Evolutionary conservation across 352 stramenopile genomes (phyloP), one percentile per base, ranked within the genome.

Genomic region (Phytopythium oedochilum): DNA sequence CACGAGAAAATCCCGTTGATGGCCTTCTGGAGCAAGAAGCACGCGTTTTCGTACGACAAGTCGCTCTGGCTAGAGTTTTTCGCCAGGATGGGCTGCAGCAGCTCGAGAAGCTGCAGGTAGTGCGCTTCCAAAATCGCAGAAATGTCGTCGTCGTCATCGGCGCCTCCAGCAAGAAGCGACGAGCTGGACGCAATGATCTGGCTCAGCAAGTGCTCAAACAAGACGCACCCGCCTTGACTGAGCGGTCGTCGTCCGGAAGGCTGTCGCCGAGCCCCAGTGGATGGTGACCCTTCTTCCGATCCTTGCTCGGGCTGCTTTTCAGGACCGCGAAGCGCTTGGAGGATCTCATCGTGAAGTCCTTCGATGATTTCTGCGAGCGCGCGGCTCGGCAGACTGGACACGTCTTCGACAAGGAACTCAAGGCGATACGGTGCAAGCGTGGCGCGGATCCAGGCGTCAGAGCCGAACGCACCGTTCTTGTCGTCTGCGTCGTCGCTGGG

Each of bases 381-480:
- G 8, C 66, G 58, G 28, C 63, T 67, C 18, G 83, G 76, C 47
- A 90, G 60, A 17, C 45, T 75, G 15, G 71, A 71, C 17, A 90
- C 39, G 34, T 89, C 76, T 40, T 88, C 55, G 39, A 92, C 59
- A 28, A 92, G 44, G 42, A 71, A 73, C 29, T 88, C 83, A 2
- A 92, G 53, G 40, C 75, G 73, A 34, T 88, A 92, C 17, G 83
- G 78, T 56, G 82, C 66, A n/a, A 92, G 53, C 11, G 71, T 86
- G 11, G 67, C 59, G 42, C 60, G 70, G 42, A 92, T 84, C 82
- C 82, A 92, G 14, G 66, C 53, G 20, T 73, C 73, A 3, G 78
- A 82, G 18, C 73, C 75, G 46, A 86, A 85, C 12, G 63, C 61
- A 10, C 36, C 60, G 22, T 65, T 57, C 22, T 34, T 22, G 17